Evolutionary conservation across 2,329 filamentous ascomycete species (phyloP), one percentile per base, ranked within the genome.

Genomic region (Calonectria ilicicola): DNA sequence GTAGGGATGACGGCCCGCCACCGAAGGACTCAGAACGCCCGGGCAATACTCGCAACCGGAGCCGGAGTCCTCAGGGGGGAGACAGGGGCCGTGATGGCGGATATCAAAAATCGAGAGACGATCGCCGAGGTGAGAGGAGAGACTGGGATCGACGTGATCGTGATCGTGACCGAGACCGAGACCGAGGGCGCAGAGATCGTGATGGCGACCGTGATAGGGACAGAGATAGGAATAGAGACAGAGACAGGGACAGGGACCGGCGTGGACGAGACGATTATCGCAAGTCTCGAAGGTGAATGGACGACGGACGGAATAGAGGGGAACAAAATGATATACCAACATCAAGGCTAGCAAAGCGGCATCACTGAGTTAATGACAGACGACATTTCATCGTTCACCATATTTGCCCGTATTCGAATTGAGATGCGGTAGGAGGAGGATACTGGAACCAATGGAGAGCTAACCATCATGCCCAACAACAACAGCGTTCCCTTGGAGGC

Each of bases 171-270:
- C 72, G 74, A 60, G 72, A 83, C 40, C 75, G 81, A 42, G 78
- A 83, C 40, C 75, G 81, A 42, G 78, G 81, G 47, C 78, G 75
- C 72, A 70, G 46, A 76, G 80, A 76, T 77, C 79, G 76, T 77
- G 82, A 81, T 69, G 80, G 79, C 29, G 77, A 81, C 72, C 80
- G 77, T 60, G 69, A 67, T 42, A 60, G 70, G 78, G 83, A 81
- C 75, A 81, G 76, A 35, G 63, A 75, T 65, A 67, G 40, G 73
- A 80, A 76, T 76, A 80, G 76, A 76, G 81, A 81, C 69, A 80
- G 79, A 44, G 77, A 81, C 72, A 80, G 77, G 47, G 58, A 71
- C 56, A 49, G 70, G 77, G 83, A 76, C 70, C 75, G 77, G 62
- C 65, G 60, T 60, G 73, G 76, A 32, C 72, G 78, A 68, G 75